phyloP scores from a whole-genome alignment of 768 basidiomycete species.

The Leccinellum luteum region DNA sequence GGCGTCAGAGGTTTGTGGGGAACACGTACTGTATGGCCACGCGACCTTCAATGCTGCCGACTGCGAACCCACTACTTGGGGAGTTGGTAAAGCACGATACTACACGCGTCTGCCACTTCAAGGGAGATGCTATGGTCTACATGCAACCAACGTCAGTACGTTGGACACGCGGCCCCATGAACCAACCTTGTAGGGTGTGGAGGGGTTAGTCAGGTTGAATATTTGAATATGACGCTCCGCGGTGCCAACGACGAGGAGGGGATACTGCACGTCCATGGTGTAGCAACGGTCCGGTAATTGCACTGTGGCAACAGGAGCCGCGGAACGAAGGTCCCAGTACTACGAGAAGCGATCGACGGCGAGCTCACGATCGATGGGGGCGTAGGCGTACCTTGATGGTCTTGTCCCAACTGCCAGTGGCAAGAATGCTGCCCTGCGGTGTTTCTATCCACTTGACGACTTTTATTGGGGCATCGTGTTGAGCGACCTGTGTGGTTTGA shows the following conservation, averaged over 20 bases:
- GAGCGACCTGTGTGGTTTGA: conserved; percentile 77
- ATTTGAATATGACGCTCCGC: conserved; percentile 92
- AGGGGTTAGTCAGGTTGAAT: conserved; percentile 83
- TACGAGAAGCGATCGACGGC: conserved; percentile 29
- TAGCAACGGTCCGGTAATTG: conserved; percentile 90
- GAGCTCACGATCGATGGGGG: background rate
- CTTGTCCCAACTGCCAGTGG: conserved; percentile 98
- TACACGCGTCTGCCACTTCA: conserved; percentile 93
- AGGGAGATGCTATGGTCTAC: conserved; percentile 77
- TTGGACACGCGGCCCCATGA: conserved; percentile 13
- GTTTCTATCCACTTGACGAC: conserved; percentile 80
- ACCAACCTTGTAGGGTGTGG: conserved; percentile 67
- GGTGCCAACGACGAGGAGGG: conserved; percentile 88
- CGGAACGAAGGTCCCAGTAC: conserved; percentile 90
- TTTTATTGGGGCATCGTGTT: conserved; percentile 87
- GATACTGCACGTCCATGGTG: conserved; percentile 76
- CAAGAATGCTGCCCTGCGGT: conserved; percentile 70
- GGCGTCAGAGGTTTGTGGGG: background rate
- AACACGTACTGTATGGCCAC: conserved; percentile 89
- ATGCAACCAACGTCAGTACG: conserved; percentile 1
- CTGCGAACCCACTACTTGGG: conserved; percentile 66
- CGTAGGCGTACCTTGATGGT: conserved; percentile 71
- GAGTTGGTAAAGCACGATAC: conserved; percentile 79
- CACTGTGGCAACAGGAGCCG: conserved; percentile 75
- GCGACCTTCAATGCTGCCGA: conserved; percentile 86